phyloP scores from a whole-genome alignment of 495 filamentous ascomycete genomes.

The Talaromyces adpressus region DNA sequence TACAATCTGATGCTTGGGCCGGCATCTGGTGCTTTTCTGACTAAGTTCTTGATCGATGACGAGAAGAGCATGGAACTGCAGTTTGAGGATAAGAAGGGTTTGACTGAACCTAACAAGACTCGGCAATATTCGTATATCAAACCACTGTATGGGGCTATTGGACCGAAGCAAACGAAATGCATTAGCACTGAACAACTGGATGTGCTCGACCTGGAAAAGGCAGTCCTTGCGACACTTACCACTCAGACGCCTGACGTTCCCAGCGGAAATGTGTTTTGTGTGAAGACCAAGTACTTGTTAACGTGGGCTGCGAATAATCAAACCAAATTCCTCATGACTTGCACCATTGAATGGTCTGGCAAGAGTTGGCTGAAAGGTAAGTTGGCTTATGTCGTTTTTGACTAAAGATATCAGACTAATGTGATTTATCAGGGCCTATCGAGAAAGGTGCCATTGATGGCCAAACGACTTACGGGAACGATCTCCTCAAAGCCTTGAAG shows the following conservation, averaged over 20 bases:
- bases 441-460: slow-evolving; percentile 94
- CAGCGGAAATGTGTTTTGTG: slow-evolving; percentile 81
- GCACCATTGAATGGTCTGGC: slow-evolving; percentile 89
- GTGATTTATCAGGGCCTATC: slow-evolving; percentile 63
- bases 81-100: slow-evolving; percentile 70
- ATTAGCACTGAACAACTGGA: slow-evolving; percentile 80
- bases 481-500: slow-evolving; percentile 67
- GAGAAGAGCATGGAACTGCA: slow-evolving; percentile 84
- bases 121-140: slow-evolving; percentile 87
- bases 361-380: slow-evolving; percentile 98
- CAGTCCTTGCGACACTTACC: slow-evolving; percentile 65
- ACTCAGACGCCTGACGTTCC: slow-evolving; percentile 96
- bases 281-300: slow-evolving; percentile 91
- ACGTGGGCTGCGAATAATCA: slow-evolving; percentile 82
- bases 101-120: slow-evolving; percentile 63
- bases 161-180: slow-evolving; percentile 93
- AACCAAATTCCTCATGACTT: slow-evolving; percentile 78
- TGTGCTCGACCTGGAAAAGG: slow-evolving; percentile 77
- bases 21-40: slow-evolving; percentile 68
- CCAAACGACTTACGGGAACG: slow-evolving; percentile 71
- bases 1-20: slow-evolving; percentile 84
- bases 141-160: slow-evolving; percentile 74
- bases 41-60: slow-evolving; percentile 75
- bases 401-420: slow-evolving; percentile 15
- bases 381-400: slow-evolving; percentile 12